A percentile compares a stretch with the other conserved stretches of the same genome.
Evolutionary conservation across 257 asterid species (phyloP).

Genomic region (Solanum chiquidenum): DNA sequence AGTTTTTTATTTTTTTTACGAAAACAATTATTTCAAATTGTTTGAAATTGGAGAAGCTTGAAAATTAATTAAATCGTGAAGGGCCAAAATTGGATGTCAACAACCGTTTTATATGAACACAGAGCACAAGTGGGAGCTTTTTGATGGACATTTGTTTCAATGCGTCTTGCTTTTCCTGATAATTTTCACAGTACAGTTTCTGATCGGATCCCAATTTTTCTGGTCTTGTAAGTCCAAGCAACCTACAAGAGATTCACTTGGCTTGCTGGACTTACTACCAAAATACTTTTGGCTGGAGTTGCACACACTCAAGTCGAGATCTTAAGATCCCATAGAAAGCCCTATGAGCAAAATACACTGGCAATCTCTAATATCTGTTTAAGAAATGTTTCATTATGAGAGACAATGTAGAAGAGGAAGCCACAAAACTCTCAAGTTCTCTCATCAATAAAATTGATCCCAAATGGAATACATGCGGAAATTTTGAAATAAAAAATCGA

Average conservation of each 20-base stretch:
- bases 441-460: not conserved
- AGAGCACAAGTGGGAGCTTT: slow-evolving; percentile 73
- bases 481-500: not conserved
- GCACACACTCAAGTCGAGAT: slow-evolving; percentile 36
- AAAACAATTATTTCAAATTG: too few species aligned
- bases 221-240: slow-evolving; percentile 35
- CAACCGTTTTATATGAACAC: slow-evolving; percentile 54
- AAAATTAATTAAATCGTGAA: too few species aligned
- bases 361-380: slow-evolving; percentile 55
- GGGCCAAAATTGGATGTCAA: too few species aligned
- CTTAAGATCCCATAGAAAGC: slow-evolving; percentile 43
- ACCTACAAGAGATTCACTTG: slow-evolving; percentile 48
- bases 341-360: slow-evolving; percentile 64
- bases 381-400: not conserved
- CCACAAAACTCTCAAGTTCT: not conserved
- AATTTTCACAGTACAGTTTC: slow-evolving; percentile 52
- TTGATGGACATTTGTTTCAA: slow-evolving; percentile 81
- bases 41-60: too few species aligned
- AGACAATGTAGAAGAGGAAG: not conserved
- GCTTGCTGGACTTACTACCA: not conserved
- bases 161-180: slow-evolving; percentile 62
- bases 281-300: not conserved
- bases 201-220: too few species aligned
- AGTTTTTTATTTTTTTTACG: too few species aligned
- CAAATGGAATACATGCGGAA: not conserved